A percentile compares a stretch with the other conserved stretches of the same genome.
Evolutionary conservation across 805 yeast species (phyloP).

Genomic region (Metschnikowia henanensis): DNA sequence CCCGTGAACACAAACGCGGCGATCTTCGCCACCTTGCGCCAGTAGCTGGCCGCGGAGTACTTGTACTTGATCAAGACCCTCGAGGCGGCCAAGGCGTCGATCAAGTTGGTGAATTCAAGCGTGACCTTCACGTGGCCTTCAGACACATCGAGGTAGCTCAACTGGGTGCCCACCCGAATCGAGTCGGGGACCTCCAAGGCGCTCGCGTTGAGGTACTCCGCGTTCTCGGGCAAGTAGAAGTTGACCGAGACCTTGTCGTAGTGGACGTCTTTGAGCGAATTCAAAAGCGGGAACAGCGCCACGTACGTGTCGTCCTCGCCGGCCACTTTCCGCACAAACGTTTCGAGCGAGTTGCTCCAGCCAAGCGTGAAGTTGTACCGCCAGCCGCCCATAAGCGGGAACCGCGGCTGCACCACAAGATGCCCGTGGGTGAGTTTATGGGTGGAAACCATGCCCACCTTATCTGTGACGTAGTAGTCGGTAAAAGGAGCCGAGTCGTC

Average conservation of each 20-base stretch:
- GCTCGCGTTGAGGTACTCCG: constrained; percentile 55
- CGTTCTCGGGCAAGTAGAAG: constrained; percentile 85
- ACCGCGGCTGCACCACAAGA: constrained; percentile 76
- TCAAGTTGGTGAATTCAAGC: constrained; percentile 56
- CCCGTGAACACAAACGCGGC: constrained; percentile 63
- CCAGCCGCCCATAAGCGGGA: constrained; percentile 97
- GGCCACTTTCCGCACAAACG: constrained; percentile 47
- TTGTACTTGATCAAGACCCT: constrained; percentile 63
- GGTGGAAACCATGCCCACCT: constrained; percentile 92
- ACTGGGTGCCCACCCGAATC: constrained; percentile 34
- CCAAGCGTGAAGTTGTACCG: constrained; percentile 92
- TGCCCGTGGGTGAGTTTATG: constrained; percentile 46
- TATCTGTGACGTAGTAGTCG: constrained; percentile 80
- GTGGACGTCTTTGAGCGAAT: constrained; percentile 67
- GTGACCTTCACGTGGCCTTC: constrained; percentile 78
- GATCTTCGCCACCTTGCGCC: constrained; percentile 65
- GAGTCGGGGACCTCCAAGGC: constrained; percentile 51
- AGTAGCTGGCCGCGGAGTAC: constrained; percentile 52
- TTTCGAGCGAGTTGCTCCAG: constrained; percentile 67
- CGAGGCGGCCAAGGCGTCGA: constrained; percentile 63
- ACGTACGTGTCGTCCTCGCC: constrained; percentile 50
- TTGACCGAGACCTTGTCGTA: constrained; percentile 62
- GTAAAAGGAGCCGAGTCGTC: constrained; percentile 26
- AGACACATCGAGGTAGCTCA: constrained; percentile 70
- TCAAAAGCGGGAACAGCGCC: constrained; percentile 67